Evolutionary conservation across 768 basidiomycete species (phyloP), one percentile per base, ranked within the genome.

Genomic region (Leccinum imitatum): DNA sequence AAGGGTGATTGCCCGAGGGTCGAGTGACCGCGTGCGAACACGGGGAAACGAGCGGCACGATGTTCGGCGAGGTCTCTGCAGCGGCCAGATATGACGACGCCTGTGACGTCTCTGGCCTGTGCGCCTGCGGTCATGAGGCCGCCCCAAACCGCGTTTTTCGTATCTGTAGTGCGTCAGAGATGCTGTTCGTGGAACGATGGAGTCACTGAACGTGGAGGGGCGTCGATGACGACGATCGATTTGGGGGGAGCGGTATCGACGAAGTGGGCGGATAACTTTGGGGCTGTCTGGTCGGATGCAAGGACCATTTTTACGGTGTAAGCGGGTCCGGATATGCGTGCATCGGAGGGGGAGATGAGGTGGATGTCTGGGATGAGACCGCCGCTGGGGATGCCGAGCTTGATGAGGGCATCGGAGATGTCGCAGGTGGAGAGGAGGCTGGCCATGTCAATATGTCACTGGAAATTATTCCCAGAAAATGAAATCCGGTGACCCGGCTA

Each of bases 51-150:
- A 9, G 85, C 77, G 5, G 76, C 76, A 44, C 86, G 82, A 66
- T 91, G 90, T 73, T 96, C 95, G 6, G 81, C 79, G 13, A 94
- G 71, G 74, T 98, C 95, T 67, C 95, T 83, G 75, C 90, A 92
- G 15, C 92, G 84, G 10, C 92, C 92, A 48, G 88, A 90, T 60
- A 96, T 88, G 46, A 96, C 78, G 50, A 89, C 91, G 11, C 91
- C 94, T 23, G 78, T 76, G 13, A 86, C 87, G 19, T 82, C 82
- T 58, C 87, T 85, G 13, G 84, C 82, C 68, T 85, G 83, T 1
- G 93, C 93, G 21, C 91, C 91, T 0, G 91, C 90, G 11, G 91
- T 87, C 93, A 94, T 93, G 53, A 93, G 84, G 19, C 94, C 93
- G 23, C 94, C 93, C 94, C 94, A 96, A 6, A 93, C 90, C 4